Evolutionary conservation across 108 stramenopile genomes (phyloP).

Genomic region (Cyclotella kingstonii): DNA sequence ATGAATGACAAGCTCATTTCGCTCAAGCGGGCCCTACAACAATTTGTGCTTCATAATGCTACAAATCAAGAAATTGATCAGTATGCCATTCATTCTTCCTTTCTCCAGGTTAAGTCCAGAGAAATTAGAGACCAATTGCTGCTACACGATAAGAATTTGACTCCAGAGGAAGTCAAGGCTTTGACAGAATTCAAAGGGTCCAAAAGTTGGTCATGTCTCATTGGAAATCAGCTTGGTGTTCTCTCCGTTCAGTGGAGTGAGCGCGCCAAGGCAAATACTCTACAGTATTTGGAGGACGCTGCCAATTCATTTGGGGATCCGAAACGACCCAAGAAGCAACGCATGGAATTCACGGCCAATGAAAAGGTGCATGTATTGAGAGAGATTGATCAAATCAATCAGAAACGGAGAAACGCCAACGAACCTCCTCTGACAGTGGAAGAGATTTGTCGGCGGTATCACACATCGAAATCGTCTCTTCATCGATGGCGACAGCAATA

Average conservation of each 20-base stretch:
- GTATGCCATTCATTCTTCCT: slow-evolving; percentile 14
- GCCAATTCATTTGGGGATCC: background rate
- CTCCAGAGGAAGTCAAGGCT: slow-evolving; percentile 4
- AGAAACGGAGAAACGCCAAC: background rate
- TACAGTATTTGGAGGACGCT: slow-evolving; percentile 1
- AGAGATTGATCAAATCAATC: slow-evolving; percentile 19
- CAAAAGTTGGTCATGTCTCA: slow-evolving; percentile 29
- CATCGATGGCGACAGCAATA: slow-evolving; percentile 35
- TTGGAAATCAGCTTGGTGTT: slow-evolving; percentile 17
- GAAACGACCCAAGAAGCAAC: slow-evolving; percentile 10
- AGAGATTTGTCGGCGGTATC: slow-evolving; percentile 30
- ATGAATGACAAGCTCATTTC: slow-evolving; percentile 17
- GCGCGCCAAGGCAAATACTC: slow-evolving; percentile 12
- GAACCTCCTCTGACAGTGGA: slow-evolving; percentile 9
- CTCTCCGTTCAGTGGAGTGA: slow-evolving; percentile 15
- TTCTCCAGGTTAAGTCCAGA: slow-evolving; percentile 19
- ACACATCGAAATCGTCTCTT: slow-evolving; percentile 30
- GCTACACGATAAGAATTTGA: slow-evolving; percentile 1
- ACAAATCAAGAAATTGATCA: slow-evolving; percentile 8
- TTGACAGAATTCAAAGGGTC: slow-evolving; percentile 19
- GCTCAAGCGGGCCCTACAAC: slow-evolving; percentile 18
- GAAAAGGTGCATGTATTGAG: slow-evolving; percentile 26
- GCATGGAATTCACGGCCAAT: slow-evolving; percentile 23
- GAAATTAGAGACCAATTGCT: slow-evolving; percentile 28
- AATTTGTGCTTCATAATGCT: slow-evolving; percentile 22